Base-by-base conservation (phyloP, 345 rosid genomes). In the Viola odorata region DNA sequence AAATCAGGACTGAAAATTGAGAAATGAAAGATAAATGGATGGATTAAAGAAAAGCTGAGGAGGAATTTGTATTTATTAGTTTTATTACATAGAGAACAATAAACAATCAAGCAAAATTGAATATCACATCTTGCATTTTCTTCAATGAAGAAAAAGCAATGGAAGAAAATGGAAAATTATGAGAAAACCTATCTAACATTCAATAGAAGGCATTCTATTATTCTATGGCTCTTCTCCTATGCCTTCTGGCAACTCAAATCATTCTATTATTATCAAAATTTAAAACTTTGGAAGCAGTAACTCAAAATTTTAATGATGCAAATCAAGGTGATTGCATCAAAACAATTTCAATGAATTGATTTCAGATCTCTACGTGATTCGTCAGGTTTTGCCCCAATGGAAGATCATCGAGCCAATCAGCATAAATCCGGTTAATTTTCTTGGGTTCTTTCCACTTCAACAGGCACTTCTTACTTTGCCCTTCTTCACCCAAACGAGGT, bases 381-480 rank as follows among this genome's bases (percentile, higher is more conserved):
- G 69, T 53, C 36, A 55, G 63, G 41, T 58, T 63, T 32, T 16
- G 62, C 32, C 71, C 72, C 49, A 87, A 71, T 42, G 97, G 97
- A 71, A 86, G 60, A 79, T 90, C 99, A 32, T 90, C 95, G 5
- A 90, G 86, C 99, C 99, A 94, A 53, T 94, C 97, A 5, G 78
- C 99, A 65, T 94, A 94, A 41, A 94, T 90, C 49, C 83, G 69
- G 45, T 94, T 85, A 55, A 94, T 85, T 73, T 90, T 94, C 96
- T 81, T 86, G 32, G 74, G 75, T 53, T 84, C 91, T 53, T 86
- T 94, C 92, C 88, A 86, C 69, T 85, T 94, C 62, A 84, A 71
- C 50, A 86, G 63, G 65, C 83, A 79, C 67, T 82, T 82, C 82
- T 81, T 94, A 41, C 74, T 58, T 44, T 71, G 71, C 12, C 69